Conservation (phyloP, 495 filamentous ascomycete species). For the Daldinia loculata region DNA sequence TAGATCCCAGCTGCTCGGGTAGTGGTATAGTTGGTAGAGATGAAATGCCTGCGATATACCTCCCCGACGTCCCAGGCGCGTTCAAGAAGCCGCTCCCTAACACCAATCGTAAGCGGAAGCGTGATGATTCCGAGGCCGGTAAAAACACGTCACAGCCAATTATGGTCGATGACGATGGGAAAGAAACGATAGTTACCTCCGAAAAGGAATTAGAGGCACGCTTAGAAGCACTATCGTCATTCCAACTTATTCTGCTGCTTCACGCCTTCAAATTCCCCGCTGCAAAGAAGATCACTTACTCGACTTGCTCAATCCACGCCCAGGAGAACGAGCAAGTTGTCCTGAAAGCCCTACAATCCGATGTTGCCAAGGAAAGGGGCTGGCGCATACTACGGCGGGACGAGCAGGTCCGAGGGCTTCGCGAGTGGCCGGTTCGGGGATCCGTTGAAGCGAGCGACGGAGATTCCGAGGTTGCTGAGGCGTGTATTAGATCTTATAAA, state of each 20-base stretch:
- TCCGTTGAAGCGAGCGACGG: slow-evolving; percentile 54
- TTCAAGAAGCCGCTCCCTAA: slow-evolving; percentile 22
- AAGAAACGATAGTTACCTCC: slow-evolving; percentile 52
- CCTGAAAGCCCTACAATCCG: slow-evolving; percentile 67
- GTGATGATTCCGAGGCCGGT: slow-evolving; percentile 42
- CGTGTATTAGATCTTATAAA: slow-evolving; percentile 82
- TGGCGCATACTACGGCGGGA: slow-evolving; percentile 78
- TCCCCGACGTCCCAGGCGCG: slow-evolving; percentile 57
- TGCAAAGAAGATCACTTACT: slow-evolving; percentile 84
- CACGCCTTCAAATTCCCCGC: slow-evolving; percentile 85
- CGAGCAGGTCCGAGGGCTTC: slow-evolving; percentile 75
- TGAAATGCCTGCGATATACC: slow-evolving; percentile 69
- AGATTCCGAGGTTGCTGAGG: slow-evolving; percentile 61
- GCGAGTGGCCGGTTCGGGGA: slow-evolving; percentile 76
- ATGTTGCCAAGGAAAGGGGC: slow-evolving; percentile 70
- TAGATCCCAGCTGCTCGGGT: slow-evolving; percentile 94
- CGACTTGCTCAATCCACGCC: slow-evolving; percentile 87
- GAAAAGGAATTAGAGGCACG: slow-evolving; percentile 61
- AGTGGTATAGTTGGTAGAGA: slow-evolving; percentile 92
- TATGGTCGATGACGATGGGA: slow-evolving; percentile 60
- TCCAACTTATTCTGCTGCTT: slow-evolving; percentile 78
- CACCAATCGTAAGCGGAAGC: slow-evolving; percentile 53
- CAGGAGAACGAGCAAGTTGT: slow-evolving; percentile 92
- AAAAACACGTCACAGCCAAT: slow-evolving; percentile 46
- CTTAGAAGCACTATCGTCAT: slow-evolving; percentile 73